phyloP scores from a whole-genome alignment of 2,329 filamentous ascomycete species.

The Fulvia fulva region DNA sequence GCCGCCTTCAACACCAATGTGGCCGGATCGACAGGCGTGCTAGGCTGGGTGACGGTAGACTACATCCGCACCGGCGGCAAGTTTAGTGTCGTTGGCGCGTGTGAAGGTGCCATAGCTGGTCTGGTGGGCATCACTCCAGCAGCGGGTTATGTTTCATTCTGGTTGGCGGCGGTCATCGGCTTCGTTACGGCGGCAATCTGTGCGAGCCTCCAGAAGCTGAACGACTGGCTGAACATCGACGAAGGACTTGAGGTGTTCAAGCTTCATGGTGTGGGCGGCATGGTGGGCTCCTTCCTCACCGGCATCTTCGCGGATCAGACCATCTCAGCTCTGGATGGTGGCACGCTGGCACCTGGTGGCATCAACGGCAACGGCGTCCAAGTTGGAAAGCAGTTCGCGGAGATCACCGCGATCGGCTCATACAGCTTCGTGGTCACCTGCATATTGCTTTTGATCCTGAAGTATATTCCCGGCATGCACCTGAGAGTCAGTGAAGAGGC shows the following conservation, averaged over 20 bases:
- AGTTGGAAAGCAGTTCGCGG: slow-evolving; percentile 54
- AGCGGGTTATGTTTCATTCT: slow-evolving; percentile 39
- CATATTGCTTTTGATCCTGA: slow-evolving; percentile 50
- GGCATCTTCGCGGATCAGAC: slow-evolving; percentile 53
- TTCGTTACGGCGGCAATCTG: slow-evolving; percentile 54
- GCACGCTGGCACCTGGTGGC: slow-evolving; percentile 45
- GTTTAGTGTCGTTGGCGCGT: slow-evolving; percentile 55
- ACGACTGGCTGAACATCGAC: slow-evolving; percentile 53
- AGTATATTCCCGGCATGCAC: slow-evolving; percentile 53
- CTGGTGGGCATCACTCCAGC: slow-evolving; percentile 59
- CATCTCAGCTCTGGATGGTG: slow-evolving; percentile 49
- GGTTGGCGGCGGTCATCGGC: slow-evolving; percentile 50
- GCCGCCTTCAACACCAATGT: slow-evolving; percentile 58
- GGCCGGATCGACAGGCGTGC: slow-evolving; percentile 51
- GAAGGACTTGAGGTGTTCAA: slow-evolving; percentile 60
- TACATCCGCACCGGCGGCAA: slow-evolving; percentile 50
- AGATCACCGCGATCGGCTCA: slow-evolving; percentile 51
- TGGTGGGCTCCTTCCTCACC: slow-evolving; percentile 55
- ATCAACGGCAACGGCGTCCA: slow-evolving; percentile 55
- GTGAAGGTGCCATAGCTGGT: slow-evolving; percentile 56
- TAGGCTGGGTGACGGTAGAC: slow-evolving; percentile 54
- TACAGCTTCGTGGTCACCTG: slow-evolving; percentile 54
- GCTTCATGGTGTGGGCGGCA: slow-evolving; percentile 55
- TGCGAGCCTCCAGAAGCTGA: slow-evolving; percentile 48
- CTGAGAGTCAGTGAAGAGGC: slow-evolving; percentile 53